phyloP scores from a whole-genome alignment of 139 green algal species.

The Astrephomene gubernaculifera region DNA sequence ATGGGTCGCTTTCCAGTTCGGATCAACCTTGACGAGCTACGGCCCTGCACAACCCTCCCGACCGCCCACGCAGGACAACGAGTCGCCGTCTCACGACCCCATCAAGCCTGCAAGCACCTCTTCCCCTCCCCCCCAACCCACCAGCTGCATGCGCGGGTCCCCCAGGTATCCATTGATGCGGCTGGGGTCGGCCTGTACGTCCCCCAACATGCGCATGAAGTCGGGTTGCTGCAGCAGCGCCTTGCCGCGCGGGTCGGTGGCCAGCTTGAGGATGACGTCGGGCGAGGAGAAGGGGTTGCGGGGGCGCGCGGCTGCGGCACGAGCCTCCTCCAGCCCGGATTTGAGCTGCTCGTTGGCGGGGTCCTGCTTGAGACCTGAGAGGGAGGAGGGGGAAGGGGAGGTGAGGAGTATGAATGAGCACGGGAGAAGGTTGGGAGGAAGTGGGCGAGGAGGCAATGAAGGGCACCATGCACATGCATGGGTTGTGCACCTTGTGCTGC shows the following conservation, averaged over 20 bases:
- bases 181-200: slow-evolving; percentile 80
- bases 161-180: slow-evolving; percentile 76
- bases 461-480: too few species aligned
- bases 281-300: slow-evolving; percentile 54
- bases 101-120: background rate
- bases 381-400: too few species aligned
- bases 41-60: too few species aligned
- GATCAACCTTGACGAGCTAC: too few species aligned
- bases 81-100: too few species aligned
- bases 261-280: slow-evolving; percentile 86
- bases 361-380: slow-evolving; percentile 82
- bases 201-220: slow-evolving; percentile 90
- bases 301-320: slow-evolving; percentile 39
- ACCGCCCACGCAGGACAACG: too few species aligned
- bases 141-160: slow-evolving; percentile 80
- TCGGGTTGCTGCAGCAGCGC: slow-evolving; percentile 86
- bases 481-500: too few species aligned
- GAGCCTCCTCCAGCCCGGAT: slow-evolving; percentile 69
- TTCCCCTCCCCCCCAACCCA: slow-evolving; percentile 58
- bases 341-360: slow-evolving; percentile 80
- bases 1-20: background rate
- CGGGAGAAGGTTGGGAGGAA: too few species aligned
- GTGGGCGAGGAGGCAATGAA: too few species aligned
- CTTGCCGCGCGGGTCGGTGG: slow-evolving; percentile 85
- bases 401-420: too few species aligned